These are phyloP conservation scores for Cruciata laevipes DNA, from an alignment of 257 asterid genomes.

Conservation along the genomic window DNA sequence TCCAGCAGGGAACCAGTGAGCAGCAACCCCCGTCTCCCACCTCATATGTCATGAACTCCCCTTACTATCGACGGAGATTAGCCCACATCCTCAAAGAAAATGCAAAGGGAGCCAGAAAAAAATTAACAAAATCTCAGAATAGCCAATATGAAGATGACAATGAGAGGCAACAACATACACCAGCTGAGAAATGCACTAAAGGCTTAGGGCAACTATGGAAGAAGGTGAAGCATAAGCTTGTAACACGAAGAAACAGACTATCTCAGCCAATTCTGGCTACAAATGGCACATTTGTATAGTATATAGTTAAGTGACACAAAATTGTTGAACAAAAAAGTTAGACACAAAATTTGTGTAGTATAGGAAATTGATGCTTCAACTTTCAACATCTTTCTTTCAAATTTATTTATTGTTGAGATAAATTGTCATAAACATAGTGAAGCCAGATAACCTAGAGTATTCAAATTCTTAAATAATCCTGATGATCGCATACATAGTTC, in stretches of 20 bases:
- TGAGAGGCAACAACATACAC: conserved; percentile 13
- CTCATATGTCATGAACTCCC: conserved; percentile 27
- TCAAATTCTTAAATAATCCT: not conserved
- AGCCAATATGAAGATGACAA: not conserved
- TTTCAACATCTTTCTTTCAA: no score
- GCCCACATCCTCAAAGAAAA: conserved; percentile 30
- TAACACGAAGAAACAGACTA: not conserved
- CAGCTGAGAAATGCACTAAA: conserved; percentile 11
- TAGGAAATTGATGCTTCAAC: not conserved
- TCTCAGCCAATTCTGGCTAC: not conserved
- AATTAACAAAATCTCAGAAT: conserved; percentile 22
- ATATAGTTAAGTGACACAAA: no score
- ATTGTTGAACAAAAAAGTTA: no score
- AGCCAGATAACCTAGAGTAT: not conserved
- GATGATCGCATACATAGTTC: not conserved
- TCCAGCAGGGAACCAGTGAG: conserved; percentile 33
- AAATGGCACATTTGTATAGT: not conserved
- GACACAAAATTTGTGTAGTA: no score
- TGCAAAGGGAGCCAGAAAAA: conserved; percentile 33
- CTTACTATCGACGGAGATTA: conserved; percentile 31
- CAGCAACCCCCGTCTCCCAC: conserved; percentile 28
- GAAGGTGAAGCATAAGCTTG: conserved; percentile 4
- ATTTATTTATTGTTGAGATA: not conserved
- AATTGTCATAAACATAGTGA: not conserved
- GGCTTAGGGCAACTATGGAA: conserved; percentile 13